These are phyloP conservation scores for Tuber indicum DNA, from an alignment of 495 filamentous ascomycete species.

Conservation along the genomic window DNA sequence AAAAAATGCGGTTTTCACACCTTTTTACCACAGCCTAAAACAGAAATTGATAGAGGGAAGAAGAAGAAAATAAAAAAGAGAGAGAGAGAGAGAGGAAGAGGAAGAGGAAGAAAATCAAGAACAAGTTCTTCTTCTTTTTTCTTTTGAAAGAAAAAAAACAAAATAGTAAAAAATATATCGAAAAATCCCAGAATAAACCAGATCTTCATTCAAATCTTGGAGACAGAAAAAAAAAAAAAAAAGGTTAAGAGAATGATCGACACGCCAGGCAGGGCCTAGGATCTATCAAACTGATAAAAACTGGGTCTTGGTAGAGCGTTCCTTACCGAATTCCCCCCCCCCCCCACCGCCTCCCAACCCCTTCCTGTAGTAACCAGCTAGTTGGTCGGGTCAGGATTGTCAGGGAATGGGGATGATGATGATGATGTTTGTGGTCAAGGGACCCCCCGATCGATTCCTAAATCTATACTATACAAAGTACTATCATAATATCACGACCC, in stretches of 20 bases:
- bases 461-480: neutral
- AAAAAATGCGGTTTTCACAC: neutral
- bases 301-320: neutral
- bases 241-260: constrained; percentile 29
- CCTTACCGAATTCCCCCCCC: neutral
- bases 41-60: neutral
- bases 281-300: neutral
- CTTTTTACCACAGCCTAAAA: no score
- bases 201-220: neutral
- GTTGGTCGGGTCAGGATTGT: neutral
- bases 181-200: no score
- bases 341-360: no score
- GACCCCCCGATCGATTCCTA: neutral
- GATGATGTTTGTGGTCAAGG: neutral
- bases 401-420: neutral
- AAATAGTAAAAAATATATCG: neutral
- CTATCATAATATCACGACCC: neutral
- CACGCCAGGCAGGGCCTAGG: constrained; percentile 17
- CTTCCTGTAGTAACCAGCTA: neutral
- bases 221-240: constrained; percentile 4
- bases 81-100: neutral
- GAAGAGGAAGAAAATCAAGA: neutral
- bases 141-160: no score
- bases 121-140: no score
- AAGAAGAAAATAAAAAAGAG: no score